phyloP scores from a whole-genome alignment of 2,329 filamentous ascomycete species.

The Coniochaeta sp. region DNA sequence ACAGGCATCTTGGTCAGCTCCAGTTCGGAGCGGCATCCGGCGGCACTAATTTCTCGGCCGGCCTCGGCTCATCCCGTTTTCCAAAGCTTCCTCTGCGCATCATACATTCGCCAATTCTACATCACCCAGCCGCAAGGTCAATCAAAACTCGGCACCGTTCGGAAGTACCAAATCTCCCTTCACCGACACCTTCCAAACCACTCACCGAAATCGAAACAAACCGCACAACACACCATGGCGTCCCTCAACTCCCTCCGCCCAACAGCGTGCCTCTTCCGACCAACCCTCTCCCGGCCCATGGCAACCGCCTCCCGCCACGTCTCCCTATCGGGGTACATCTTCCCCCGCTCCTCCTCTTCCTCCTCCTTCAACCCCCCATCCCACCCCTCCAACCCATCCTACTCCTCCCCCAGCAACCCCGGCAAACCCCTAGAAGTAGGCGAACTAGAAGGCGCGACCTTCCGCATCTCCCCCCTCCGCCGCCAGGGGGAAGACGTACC shows the following conservation, averaged over 20 bases:
- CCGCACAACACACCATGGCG: conserved; percentile 5
- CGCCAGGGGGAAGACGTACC: conserved; percentile 74
- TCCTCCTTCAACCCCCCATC: conserved; percentile 9
- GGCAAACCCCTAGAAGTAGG: conserved; percentile 56
- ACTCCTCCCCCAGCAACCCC: conserved; percentile 15
- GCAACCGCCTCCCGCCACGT: conserved; percentile 9
- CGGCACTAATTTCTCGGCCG: conserved; percentile 7
- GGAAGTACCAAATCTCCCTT: too few species aligned
- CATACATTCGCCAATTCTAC: background rate
- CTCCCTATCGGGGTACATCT: conserved; percentile 7
- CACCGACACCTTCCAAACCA: too few species aligned
- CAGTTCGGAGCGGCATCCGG: background rate
- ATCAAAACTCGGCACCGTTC: too few species aligned
- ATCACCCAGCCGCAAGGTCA: conserved; percentile 1
- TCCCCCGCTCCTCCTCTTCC: background rate
- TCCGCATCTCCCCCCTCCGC: conserved; percentile 84
- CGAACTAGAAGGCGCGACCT: conserved; percentile 79
- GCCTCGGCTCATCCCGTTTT: conserved; percentile 3
- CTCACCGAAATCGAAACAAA: too few species aligned
- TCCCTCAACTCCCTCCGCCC: conserved; percentile 13
- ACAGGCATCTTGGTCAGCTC: background rate
- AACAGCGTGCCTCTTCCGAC: conserved; percentile 12
- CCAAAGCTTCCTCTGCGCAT: background rate
- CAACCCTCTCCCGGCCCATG: conserved; percentile 13
- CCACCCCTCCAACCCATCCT: conserved; percentile 14